These are phyloP conservation scores for Backusella sp. DNA, from an alignment of 192 early-diverging fungal species.

Conservation along the genomic window DNA sequence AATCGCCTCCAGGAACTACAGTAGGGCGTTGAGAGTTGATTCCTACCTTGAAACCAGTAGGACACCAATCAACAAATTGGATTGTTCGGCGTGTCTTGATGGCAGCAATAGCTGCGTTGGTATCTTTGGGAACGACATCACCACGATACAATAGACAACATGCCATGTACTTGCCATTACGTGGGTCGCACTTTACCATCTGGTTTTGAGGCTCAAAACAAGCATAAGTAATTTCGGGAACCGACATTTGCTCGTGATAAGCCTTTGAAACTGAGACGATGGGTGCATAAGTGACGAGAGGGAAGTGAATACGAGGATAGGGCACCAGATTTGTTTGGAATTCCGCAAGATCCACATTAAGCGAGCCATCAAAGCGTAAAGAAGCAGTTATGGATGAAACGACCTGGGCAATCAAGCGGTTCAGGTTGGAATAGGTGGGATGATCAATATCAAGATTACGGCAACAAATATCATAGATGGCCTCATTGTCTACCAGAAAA, in stretches of 20 bases:
- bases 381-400: slow-evolving; percentile 99
- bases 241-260: slow-evolving; percentile 92
- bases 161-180: slow-evolving; percentile 98
- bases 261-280: slow-evolving; percentile 94
- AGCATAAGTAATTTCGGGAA: slow-evolving; percentile 92
- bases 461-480: slow-evolving; percentile 99
- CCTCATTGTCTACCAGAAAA: slow-evolving; percentile 99
- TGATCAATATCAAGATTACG: slow-evolving; percentile 96
- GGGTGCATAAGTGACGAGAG: slow-evolving; percentile 95
- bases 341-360: slow-evolving; percentile 98
- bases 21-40: slow-evolving; percentile 94
- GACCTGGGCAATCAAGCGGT: slow-evolving; percentile 97
- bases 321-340: slow-evolving; percentile 99
- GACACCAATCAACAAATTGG: slow-evolving; percentile 99
- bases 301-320: slow-evolving; percentile 99
- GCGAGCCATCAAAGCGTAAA: slow-evolving; percentile 96
- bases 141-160: slow-evolving; percentile 99
- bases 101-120: slow-evolving; percentile 83
- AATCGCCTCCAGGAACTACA: slow-evolving; percentile 88
- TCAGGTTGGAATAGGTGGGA: slow-evolving; percentile 96
- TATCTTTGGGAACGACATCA: slow-evolving; percentile 98
- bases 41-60: slow-evolving; percentile 99
- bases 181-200: slow-evolving; percentile 99
- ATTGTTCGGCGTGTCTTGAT: slow-evolving; percentile 96
- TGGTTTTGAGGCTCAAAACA: slow-evolving; percentile 98